Conservation (phyloP, 176 grass and related monocot species). For the Leersia perrieri region DNA sequence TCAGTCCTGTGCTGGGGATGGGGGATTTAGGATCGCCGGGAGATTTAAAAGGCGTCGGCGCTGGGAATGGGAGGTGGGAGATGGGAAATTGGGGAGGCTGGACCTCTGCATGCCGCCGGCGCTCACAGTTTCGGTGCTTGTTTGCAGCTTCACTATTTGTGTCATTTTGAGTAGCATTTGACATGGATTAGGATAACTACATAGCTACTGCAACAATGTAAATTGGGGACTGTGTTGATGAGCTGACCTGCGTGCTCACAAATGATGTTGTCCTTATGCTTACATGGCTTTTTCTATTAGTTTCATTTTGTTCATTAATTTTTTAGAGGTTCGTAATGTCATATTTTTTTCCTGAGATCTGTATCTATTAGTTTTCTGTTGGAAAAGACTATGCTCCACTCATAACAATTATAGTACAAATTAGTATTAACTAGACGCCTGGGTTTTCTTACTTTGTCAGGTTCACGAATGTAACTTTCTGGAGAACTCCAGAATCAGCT, state of each 20-base stretch:
- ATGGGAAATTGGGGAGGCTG: background rate
- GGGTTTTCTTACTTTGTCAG: conserved; percentile 35
- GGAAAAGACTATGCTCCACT: background rate
- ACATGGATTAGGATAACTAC: background rate
- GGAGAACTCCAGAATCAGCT: conserved; percentile 70
- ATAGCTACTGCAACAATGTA: background rate
- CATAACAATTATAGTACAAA: background rate
- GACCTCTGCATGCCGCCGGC: background rate
- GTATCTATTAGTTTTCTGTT: background rate
- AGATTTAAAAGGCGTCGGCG: background rate
- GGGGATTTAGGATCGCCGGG: background rate
- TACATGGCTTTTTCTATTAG: background rate
- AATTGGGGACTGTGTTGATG: background rate
- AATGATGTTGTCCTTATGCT: background rate
- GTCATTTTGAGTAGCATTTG: background rate
- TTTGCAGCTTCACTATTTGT: background rate
- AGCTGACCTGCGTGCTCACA: background rate
- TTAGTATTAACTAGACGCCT: background rate
- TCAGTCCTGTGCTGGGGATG: too few species aligned
- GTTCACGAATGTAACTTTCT: conserved; percentile 83
- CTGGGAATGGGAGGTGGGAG: too few species aligned
- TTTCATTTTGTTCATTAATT: background rate
- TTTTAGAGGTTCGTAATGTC: too few species aligned
- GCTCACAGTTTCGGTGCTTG: background rate
- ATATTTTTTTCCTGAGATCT: background rate